A percentile compares a stretch with the other conserved stretches of the same genome.
These are phyloP conservation scores for Ostreobium quekettii DNA, from an alignment of 139 green algal species.

Conservation along the genomic window DNA sequence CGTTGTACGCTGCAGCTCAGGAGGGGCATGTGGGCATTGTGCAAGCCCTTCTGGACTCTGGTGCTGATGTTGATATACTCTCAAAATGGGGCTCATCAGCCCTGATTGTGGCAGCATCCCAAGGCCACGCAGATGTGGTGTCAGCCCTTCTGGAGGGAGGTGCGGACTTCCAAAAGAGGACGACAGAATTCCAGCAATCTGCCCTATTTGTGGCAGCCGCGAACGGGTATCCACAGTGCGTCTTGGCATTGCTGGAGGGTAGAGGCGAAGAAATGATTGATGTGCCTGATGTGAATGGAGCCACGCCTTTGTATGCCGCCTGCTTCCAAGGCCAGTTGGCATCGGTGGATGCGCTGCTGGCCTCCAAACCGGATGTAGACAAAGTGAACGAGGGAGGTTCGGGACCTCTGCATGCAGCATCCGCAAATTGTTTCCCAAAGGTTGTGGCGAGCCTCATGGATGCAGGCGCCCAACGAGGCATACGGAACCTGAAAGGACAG, in stretches of 20 bases:
- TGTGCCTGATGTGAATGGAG: neutral
- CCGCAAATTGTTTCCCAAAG: no score
- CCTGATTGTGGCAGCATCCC: neutral
- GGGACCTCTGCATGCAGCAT: no score
- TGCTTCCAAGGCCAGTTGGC: no score
- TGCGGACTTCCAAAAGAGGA: neutral
- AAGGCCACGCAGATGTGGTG: neutral
- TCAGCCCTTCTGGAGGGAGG: neutral
- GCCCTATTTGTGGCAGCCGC: neutral
- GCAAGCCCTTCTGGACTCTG: neutral
- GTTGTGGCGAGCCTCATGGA: no score
- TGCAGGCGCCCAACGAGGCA: no score
- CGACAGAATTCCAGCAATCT: neutral
- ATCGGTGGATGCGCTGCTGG: no score
- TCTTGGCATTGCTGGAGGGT: neutral
- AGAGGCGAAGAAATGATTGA: neutral
- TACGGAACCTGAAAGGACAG: no score
- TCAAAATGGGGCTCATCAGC: neutral
- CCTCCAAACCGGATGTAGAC: no score
- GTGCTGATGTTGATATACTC: neutral
- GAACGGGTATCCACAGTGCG: neutral
- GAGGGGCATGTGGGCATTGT: neutral
- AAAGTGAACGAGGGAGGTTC: no score
- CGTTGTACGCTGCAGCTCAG: constrained; percentile 1
- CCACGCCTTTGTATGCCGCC: neutral